A percentile compares a stretch with the other conserved stretches of the same genome.
phyloP scores from a whole-genome alignment of 1,284 basidiomycete genomes.

The Phylloboletellus chloephorus region DNA sequence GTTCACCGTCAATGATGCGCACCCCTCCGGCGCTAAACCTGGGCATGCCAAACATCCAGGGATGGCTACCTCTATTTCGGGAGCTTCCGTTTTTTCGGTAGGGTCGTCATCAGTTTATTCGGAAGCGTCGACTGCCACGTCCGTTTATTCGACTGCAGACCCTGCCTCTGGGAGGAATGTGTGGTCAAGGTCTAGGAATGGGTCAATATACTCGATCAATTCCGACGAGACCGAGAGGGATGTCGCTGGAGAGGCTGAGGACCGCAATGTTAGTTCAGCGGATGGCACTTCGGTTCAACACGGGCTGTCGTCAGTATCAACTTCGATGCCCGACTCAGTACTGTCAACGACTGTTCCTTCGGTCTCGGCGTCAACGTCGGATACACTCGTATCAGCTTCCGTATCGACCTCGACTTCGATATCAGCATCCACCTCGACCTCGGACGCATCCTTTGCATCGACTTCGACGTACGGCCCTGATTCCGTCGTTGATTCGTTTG shows the following conservation, averaged over 20 bases:
- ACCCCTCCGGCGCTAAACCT: not conserved
- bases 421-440: slow-evolving; percentile 11
- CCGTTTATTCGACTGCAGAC: slow-evolving; percentile 15
- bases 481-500: slow-evolving; percentile 13
- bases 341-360: not conserved
- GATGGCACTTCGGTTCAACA: slow-evolving; percentile 1
- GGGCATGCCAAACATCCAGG: slow-evolving; percentile 19
- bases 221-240: slow-evolving; percentile 23
- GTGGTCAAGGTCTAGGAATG: slow-evolving; percentile 13
- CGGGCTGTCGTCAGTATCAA: not conserved
- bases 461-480: slow-evolving; percentile 13
- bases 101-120: slow-evolving; percentile 28
- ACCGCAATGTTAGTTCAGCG: slow-evolving; percentile 10
- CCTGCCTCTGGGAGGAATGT: slow-evolving; percentile 4
- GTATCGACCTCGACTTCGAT: slow-evolving; percentile 15
- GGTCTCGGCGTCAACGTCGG: slow-evolving; percentile 6
- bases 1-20: not conserved
- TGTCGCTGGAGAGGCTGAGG: slow-evolving; percentile 6
- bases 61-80: slow-evolving; percentile 24
- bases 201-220: slow-evolving; percentile 13
- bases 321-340: slow-evolving; percentile 7
- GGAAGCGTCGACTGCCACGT: slow-evolving; percentile 28
- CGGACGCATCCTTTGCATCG: slow-evolving; percentile 13
- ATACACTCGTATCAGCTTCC: slow-evolving; percentile 8
- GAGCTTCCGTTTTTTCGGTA: slow-evolving; percentile 26